These are phyloP conservation scores for Oldenlandia corymbosa DNA, from an alignment of 257 asterid species.

Conservation along the genomic window DNA sequence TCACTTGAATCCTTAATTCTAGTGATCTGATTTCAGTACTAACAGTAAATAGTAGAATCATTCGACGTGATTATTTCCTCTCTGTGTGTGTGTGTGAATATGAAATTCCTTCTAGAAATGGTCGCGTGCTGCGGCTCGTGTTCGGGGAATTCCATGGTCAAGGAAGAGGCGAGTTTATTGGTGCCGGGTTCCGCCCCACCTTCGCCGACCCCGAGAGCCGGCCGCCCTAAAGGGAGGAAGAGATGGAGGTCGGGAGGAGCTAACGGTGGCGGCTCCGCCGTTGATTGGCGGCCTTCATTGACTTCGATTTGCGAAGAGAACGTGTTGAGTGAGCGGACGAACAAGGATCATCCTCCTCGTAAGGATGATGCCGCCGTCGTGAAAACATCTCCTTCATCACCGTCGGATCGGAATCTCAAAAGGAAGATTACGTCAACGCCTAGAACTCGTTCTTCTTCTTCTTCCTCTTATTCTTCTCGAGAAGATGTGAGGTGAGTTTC, in stretches of 20 bases:
- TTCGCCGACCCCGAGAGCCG: constrained; percentile 17
- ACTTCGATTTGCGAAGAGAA: constrained; percentile 28
- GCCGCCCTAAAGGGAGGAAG: constrained; percentile 29
- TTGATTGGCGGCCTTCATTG: constrained; percentile 39
- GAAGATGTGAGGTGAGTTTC: constrained; percentile 17
- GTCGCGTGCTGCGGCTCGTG: constrained; percentile 42
- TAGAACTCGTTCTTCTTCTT: constrained; percentile 20
- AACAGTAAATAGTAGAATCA: too few species aligned
- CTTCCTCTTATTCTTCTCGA: constrained; percentile 13
- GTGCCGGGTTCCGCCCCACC: constrained; percentile 14
- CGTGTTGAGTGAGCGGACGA: constrained; percentile 12
- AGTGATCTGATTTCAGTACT: too few species aligned
- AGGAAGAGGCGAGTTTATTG: constrained; percentile 39
- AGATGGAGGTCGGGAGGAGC: constrained; percentile 8
- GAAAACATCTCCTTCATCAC: constrained; percentile 4
- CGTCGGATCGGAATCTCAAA: constrained; percentile 10
- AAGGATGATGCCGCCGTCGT: neutral
- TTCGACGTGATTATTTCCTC: too few species aligned
- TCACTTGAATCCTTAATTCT: too few species aligned
- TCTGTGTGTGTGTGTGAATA: constrained; percentile 5
- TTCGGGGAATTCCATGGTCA: constrained; percentile 18
- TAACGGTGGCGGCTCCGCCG: neutral
- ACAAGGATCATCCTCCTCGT: neutral
- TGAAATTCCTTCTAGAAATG: constrained; percentile 51
- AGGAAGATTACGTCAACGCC: constrained; percentile 20